Conservation (phyloP, 192 early-diverging fungal genomes). For the Cetraspora pellucida region DNA sequence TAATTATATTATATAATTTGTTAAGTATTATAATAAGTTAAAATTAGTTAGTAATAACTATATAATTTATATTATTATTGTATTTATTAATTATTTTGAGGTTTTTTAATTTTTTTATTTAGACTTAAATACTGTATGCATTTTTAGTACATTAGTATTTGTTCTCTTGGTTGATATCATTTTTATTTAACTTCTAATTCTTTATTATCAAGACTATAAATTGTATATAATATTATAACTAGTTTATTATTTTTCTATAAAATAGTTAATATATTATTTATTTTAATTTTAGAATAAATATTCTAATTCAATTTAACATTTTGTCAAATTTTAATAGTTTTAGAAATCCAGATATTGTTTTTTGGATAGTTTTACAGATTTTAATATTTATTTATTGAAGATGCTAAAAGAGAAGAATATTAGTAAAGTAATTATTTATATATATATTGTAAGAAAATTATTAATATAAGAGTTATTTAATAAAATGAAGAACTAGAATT, state of each 20-base stretch:
- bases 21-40: slow-evolving; percentile 27
- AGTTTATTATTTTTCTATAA: slow-evolving; percentile 42
- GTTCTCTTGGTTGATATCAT: background rate
- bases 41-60: slow-evolving; percentile 36
- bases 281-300: background rate
- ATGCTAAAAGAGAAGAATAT: background rate
- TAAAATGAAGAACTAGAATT: background rate
- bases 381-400: background rate
- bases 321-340: background rate
- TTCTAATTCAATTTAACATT: slow-evolving; percentile 29
- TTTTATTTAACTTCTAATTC: background rate
- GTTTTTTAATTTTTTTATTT: slow-evolving; percentile 19
- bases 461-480: background rate
- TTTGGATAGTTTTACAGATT: background rate
- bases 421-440: background rate
- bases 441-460: background rate
- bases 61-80: slow-evolving; percentile 28
- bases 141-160: slow-evolving; percentile 15
- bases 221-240: slow-evolving; percentile 42
- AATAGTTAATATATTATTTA: slow-evolving; percentile 25
- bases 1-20: slow-evolving; percentile 12
- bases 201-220: slow-evolving; percentile 32
- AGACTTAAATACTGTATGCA: slow-evolving; percentile 29
- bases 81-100: slow-evolving; percentile 34
- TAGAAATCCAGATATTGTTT: background rate